Conservation (phyloP, 768 basidiomycete species). For the Auricularia sp. region DNA sequence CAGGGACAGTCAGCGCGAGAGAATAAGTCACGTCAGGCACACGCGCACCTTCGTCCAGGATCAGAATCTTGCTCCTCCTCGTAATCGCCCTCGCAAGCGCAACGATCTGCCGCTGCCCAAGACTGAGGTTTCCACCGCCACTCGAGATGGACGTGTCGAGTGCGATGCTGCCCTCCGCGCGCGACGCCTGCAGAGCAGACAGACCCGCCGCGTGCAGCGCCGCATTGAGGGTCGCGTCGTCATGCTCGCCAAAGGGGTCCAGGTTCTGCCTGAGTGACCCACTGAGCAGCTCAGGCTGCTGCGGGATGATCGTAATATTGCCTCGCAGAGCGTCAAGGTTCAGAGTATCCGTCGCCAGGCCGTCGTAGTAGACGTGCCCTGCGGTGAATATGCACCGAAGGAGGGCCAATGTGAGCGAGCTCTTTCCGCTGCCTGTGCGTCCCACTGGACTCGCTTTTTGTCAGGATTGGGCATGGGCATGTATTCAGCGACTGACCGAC, state of each 20-base stretch:
- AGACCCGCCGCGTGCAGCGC: constrained; percentile 32
- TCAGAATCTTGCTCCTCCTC: constrained; percentile 42
- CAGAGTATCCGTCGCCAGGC: constrained; percentile 33
- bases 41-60: constrained; percentile 43
- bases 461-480: not conserved
- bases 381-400: constrained; percentile 29
- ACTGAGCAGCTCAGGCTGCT: constrained; percentile 32
- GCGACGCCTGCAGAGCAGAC: constrained; percentile 13
- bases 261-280: constrained; percentile 38
- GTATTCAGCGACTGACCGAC: constrained; percentile 15
- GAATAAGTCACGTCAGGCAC: not conserved
- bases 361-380: constrained; percentile 42
- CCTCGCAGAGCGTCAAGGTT: constrained; percentile 45
- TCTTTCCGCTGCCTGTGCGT: constrained; percentile 17
- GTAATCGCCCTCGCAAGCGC: constrained; percentile 51
- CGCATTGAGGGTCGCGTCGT: constrained; percentile 32
- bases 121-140: constrained; percentile 36
- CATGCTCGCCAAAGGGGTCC: constrained; percentile 39
- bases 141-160: constrained; percentile 36
- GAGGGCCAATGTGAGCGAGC: constrained; percentile 23
- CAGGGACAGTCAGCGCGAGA: not conserved
- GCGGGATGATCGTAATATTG: constrained; percentile 51
- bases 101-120: constrained; percentile 53
- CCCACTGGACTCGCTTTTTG: constrained; percentile 21
- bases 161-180: constrained; percentile 25